A percentile compares a stretch with the other conserved stretches of the same genome.
Conservation (phyloP, 306 rosid genomes). For the Malus orientalis region DNA sequence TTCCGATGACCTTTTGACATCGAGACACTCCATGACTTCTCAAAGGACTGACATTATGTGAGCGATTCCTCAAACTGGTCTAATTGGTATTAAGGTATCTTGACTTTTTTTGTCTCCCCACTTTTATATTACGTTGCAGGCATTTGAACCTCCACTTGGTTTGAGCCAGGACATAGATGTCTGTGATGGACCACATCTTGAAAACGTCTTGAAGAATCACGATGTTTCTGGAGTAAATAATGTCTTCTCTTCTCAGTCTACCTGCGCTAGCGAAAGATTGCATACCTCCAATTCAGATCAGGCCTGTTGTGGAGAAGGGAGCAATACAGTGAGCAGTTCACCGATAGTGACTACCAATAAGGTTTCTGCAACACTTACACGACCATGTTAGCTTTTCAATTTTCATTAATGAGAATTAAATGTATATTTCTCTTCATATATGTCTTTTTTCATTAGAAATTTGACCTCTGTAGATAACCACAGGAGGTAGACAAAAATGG, state of each 20-base stretch:
- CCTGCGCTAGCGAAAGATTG: slow-evolving; percentile 36
- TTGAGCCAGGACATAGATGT: slow-evolving; percentile 59
- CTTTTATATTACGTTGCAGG: slow-evolving; percentile 33
- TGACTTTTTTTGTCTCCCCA: slow-evolving; percentile 5
- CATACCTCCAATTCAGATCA: slow-evolving; percentile 33
- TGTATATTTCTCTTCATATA: neutral
- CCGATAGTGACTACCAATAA: slow-evolving; percentile 19
- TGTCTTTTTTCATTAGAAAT: slow-evolving; percentile 46
- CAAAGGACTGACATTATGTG: slow-evolving; percentile 9
- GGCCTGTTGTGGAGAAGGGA: slow-evolving; percentile 37
- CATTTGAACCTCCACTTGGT: slow-evolving; percentile 93
- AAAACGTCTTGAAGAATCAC: slow-evolving; percentile 22
- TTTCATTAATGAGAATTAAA: slow-evolving; percentile 14
- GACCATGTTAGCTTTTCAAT: neutral
- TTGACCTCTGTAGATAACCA: slow-evolving; percentile 62
- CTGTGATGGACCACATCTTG: slow-evolving; percentile 36
- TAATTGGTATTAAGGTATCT: neutral
- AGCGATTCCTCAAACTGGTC: slow-evolving; percentile 2
- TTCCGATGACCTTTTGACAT: neutral
- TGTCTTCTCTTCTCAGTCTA: slow-evolving; percentile 37
- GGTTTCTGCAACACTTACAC: slow-evolving; percentile 40
- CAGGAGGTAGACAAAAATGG: slow-evolving; percentile 63
- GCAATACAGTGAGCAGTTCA: slow-evolving; percentile 29
- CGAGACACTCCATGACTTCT: neutral
- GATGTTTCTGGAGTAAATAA: slow-evolving; percentile 30